phyloP scores from a whole-genome alignment of 2,329 filamentous ascomycete genomes.

The Bertia moriformis region DNA sequence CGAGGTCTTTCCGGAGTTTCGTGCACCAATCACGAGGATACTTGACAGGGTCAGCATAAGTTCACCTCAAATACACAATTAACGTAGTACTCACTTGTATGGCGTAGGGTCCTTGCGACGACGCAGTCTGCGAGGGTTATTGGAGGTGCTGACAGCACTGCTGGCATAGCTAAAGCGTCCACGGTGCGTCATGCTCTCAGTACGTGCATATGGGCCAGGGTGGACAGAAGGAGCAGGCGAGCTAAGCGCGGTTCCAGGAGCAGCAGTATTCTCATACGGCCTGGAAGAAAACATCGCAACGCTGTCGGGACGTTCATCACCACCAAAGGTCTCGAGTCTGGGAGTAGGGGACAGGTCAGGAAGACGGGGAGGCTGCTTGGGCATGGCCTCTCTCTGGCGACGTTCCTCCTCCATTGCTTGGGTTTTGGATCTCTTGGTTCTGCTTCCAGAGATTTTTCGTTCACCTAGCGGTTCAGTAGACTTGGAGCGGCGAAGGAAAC shows the following conservation, averaged over 20 bases:
- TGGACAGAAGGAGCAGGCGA: slow-evolving; percentile 32
- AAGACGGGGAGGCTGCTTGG: not conserved
- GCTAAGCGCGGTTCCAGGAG: slow-evolving; percentile 17
- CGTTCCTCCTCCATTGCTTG: not conserved
- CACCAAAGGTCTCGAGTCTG: slow-evolving; percentile 37
- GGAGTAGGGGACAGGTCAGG: slow-evolving; percentile 28
- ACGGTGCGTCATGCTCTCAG: slow-evolving; percentile 92
- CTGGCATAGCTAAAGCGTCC: slow-evolving; percentile 93
- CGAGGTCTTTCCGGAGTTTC: slow-evolving; percentile 82
- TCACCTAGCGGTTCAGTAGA: slow-evolving; percentile 9
- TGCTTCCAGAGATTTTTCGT: not conserved
- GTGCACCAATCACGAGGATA: slow-evolving; percentile 77
- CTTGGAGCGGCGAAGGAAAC: slow-evolving; percentile 10
- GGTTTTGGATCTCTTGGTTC: not conserved
- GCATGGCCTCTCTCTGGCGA: not conserved
- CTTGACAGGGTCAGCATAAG: slow-evolving; percentile 25
- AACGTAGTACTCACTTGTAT: slow-evolving; percentile 66
- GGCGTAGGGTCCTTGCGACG: slow-evolving; percentile 94
- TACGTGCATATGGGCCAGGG: slow-evolving; percentile 72
- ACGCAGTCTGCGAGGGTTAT: slow-evolving; percentile 79
- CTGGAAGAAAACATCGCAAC: slow-evolving; percentile 40
- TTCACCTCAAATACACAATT: not conserved
- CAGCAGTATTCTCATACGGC: slow-evolving; percentile 19
- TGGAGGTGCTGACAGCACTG: slow-evolving; percentile 78
- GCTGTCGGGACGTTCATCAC: slow-evolving; percentile 50